phyloP scores from a whole-genome alignment of 495 filamentous ascomycete genomes.

The Cercophora newfieldiana region DNA sequence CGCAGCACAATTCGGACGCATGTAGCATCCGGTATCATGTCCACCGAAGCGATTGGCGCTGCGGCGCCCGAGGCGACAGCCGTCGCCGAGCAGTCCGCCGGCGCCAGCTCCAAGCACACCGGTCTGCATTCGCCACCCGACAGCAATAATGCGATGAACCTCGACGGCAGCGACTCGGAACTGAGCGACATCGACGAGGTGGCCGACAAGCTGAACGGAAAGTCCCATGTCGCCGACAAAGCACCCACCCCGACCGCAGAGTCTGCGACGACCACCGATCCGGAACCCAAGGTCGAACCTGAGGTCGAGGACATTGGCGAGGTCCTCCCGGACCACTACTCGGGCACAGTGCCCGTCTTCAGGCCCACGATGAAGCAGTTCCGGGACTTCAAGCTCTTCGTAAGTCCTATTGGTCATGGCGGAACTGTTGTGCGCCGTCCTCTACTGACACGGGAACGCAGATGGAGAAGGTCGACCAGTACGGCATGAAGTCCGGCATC shows the following conservation, averaged over 20 bases:
- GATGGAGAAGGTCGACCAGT: slow-evolving; percentile 83
- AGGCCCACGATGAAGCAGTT: slow-evolving; percentile 95
- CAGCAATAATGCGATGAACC: slow-evolving; percentile 51
- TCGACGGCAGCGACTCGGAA: slow-evolving; percentile 55
- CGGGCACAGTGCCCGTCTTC: slow-evolving; percentile 90
- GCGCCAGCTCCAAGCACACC: slow-evolving; percentile 33
- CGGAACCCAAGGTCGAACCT: slow-evolving; percentile 18
- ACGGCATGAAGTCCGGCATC: slow-evolving; percentile 96
- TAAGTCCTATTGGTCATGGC: slow-evolving; percentile 35
- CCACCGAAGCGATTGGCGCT: slow-evolving; percentile 43
- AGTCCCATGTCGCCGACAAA: slow-evolving; percentile 17
- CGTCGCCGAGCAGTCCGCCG: slow-evolving; percentile 19
- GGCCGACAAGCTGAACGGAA: slow-evolving; percentile 32
- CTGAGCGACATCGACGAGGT: slow-evolving; percentile 56
- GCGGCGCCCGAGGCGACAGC: slow-evolving; percentile 33
- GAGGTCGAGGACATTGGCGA: slow-evolving; percentile 71
- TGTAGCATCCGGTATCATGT: slow-evolving; percentile 42
- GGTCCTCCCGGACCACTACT: slow-evolving; percentile 83
- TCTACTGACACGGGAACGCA: slow-evolving; percentile 29
- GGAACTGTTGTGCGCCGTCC: background rate
- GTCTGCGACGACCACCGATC: slow-evolving; percentile 9
- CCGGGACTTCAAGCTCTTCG: slow-evolving; percentile 81
- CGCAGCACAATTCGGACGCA: slow-evolving; percentile 33
- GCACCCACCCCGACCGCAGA: slow-evolving; percentile 11
- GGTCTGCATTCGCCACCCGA: slow-evolving; percentile 54